Evolutionary conservation across 2,329 filamentous ascomycete genomes (phyloP).

Genomic region (Cladosporium sphaerospermum): DNA sequence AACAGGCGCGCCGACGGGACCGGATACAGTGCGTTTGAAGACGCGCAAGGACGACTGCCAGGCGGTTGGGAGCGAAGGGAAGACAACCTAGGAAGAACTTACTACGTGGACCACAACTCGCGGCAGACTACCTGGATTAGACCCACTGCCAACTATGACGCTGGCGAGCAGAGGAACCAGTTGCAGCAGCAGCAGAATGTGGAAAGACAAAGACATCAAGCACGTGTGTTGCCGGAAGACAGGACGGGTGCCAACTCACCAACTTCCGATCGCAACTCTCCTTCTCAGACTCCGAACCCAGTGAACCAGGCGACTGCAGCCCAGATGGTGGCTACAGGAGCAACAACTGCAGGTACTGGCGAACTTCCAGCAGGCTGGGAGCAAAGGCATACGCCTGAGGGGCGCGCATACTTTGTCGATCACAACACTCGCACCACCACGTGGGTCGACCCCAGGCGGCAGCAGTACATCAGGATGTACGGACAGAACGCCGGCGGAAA

Average conservation of each 20-base stretch:
- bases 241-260: slow-evolving; percentile 90
- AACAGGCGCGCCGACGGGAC: slow-evolving; percentile 39
- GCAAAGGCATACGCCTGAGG: slow-evolving; percentile 90
- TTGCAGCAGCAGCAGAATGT: slow-evolving; percentile 88
- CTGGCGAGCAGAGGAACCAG: slow-evolving; percentile 68
- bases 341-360: slow-evolving; percentile 87
- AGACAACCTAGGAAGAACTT: slow-evolving; percentile 89
- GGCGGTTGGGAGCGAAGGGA: slow-evolving; percentile 94
- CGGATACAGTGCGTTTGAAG: slow-evolving; percentile 86
- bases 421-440: slow-evolving; percentile 97
- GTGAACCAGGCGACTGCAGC: slow-evolving; percentile 52
- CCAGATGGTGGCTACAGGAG: slow-evolving; percentile 90
- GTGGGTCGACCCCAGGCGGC: slow-evolving; percentile 93
- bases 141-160: slow-evolving; percentile 71
- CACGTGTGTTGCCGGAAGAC: slow-evolving; percentile 91
- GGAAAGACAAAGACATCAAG: slow-evolving; percentile 89
- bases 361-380: slow-evolving; percentile 96
- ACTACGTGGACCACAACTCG: slow-evolving; percentile 98
- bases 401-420: slow-evolving; percentile 92
- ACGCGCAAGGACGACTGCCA: slow-evolving; percentile 86
- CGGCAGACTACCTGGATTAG: slow-evolving; percentile 94
- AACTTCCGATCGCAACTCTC: slow-evolving; percentile 44
- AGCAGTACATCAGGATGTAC: slow-evolving; percentile 99
- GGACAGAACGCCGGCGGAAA: slow-evolving; percentile 69
- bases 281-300: slow-evolving; percentile 30